Conservation (phyloP, 768 basidiomycete species). For the Leucosporidium creatinivorum region DNA sequence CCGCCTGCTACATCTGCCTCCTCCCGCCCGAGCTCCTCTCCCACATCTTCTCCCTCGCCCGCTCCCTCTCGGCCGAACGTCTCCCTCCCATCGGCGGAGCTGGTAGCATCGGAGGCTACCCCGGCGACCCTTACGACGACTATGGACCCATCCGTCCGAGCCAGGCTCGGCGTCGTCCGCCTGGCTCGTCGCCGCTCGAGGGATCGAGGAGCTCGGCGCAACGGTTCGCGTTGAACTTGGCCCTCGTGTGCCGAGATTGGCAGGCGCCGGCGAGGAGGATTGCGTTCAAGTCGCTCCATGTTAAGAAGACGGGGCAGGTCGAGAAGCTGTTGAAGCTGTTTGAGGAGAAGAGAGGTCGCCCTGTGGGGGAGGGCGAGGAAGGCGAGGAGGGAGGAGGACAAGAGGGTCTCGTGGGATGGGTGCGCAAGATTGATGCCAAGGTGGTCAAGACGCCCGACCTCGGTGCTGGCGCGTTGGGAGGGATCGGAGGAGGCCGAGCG, state of each 20-base stretch:
- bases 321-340: background rate
- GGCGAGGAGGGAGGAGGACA: too few species aligned
- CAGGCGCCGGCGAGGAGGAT: background rate
- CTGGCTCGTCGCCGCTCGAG: background rate
- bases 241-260: conserved; percentile 9
- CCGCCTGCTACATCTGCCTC: background rate
- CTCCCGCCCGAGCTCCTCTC: conserved; percentile 14
- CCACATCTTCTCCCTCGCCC: conserved; percentile 7
- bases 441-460: too few species aligned
- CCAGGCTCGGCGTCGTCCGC: too few species aligned
- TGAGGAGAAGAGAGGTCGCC: too few species aligned
- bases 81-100: background rate
- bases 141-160: background rate
- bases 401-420: too few species aligned
- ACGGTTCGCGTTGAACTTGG: background rate
- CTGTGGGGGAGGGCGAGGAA: too few species aligned
- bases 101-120: background rate
- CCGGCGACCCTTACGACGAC: background rate
- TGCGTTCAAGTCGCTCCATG: background rate
- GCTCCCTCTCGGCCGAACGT: background rate
- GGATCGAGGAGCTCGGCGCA: conserved; percentile 4
- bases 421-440: too few species aligned
- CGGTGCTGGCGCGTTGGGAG: too few species aligned
- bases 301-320: background rate
- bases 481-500: too few species aligned